phyloP scores from a whole-genome alignment of 768 basidiomycete species.

The Kwoniella mangroviensis region DNA sequence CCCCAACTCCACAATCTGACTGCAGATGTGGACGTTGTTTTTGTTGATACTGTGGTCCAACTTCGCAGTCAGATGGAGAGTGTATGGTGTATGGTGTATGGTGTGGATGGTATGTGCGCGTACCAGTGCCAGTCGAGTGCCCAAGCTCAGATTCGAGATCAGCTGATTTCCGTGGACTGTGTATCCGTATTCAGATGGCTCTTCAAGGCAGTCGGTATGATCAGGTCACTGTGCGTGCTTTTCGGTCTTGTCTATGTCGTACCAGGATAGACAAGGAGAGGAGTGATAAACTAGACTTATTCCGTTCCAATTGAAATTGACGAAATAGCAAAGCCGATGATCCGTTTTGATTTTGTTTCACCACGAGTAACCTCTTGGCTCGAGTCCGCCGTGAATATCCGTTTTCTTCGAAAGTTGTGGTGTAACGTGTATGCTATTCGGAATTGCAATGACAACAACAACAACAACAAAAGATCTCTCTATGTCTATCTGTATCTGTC shows the following conservation, averaged over 20 bases:
- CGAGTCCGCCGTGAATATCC: not conserved
- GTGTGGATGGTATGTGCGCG: not conserved
- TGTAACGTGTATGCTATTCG: not conserved
- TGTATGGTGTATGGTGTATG: not conserved
- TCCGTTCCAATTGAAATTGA: too few species aligned
- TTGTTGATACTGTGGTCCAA: not conserved
- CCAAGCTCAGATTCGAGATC: slow-evolving; percentile 1
- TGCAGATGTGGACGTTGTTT: not conserved
- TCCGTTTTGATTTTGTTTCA: too few species aligned
- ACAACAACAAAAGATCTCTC: slow-evolving; percentile 1
- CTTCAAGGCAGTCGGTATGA: not conserved
- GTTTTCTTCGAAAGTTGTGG: not conserved
- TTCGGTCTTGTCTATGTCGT: too few species aligned
- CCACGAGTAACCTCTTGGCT: not conserved
- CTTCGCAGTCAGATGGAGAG: not conserved
- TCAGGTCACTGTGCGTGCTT: too few species aligned
- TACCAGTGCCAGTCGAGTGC: not conserved
- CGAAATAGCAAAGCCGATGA: too few species aligned
- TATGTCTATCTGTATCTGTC: slow-evolving; percentile 1
- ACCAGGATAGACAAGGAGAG: too few species aligned
- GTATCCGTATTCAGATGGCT: not conserved
- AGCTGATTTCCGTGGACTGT: not conserved
- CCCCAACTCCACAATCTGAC: not conserved
- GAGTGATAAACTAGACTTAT: too few species aligned
- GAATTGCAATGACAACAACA: not conserved